phyloP scores from a whole-genome alignment of 768 basidiomycete species.

The Cyclocybe aegerita region DNA sequence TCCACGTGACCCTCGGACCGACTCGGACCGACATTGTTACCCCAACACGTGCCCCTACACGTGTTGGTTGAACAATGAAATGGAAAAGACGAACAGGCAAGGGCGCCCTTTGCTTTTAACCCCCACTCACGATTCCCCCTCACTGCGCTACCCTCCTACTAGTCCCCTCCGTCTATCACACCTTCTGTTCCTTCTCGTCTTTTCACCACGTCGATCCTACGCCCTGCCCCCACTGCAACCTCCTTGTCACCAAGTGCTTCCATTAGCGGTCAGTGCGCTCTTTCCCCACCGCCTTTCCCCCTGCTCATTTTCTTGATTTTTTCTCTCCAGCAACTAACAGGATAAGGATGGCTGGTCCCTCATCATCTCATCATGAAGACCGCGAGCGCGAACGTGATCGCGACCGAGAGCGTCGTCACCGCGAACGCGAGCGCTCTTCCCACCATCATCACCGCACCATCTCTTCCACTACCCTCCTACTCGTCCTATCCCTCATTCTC shows the following conservation, averaged over 20 bases:
- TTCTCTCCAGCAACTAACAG: slow-evolving; percentile 23
- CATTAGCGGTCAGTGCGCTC: slow-evolving; percentile 40
- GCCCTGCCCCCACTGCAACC: slow-evolving; percentile 50
- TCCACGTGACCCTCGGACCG: slow-evolving; percentile 23
- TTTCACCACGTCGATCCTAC: slow-evolving; percentile 67
- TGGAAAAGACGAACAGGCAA: slow-evolving; percentile 26
- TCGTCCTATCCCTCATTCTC: slow-evolving; percentile 81
- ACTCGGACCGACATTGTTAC: slow-evolving; percentile 8
- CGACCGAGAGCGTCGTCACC: slow-evolving; percentile 47
- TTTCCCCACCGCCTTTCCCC: slow-evolving; percentile 1
- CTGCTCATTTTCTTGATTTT: slow-evolving; percentile 2
- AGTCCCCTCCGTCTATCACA: slow-evolving; percentile 1
- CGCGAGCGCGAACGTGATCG: slow-evolving; percentile 53
- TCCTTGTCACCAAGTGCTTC: slow-evolving; percentile 77
- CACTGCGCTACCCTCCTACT: slow-evolving; percentile 22
- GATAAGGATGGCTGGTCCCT: slow-evolving; percentile 88
- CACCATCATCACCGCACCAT: slow-evolving; percentile 83
- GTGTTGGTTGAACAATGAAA: slow-evolving; percentile 51
- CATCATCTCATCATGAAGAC: slow-evolving; percentile 77
- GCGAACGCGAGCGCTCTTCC: slow-evolving; percentile 55
- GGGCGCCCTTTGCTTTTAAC: slow-evolving; percentile 27
- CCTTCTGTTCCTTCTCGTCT: slow-evolving; percentile 28
- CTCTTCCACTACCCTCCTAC: slow-evolving; percentile 85
- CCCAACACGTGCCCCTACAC: slow-evolving; percentile 34
- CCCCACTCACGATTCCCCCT: slow-evolving; percentile 12